Evolutionary conservation across 2,329 filamentous ascomycete species (phyloP), one percentile per base, ranked within the genome.

Genomic region (Aspergillus fumigatiaffinis): DNA sequence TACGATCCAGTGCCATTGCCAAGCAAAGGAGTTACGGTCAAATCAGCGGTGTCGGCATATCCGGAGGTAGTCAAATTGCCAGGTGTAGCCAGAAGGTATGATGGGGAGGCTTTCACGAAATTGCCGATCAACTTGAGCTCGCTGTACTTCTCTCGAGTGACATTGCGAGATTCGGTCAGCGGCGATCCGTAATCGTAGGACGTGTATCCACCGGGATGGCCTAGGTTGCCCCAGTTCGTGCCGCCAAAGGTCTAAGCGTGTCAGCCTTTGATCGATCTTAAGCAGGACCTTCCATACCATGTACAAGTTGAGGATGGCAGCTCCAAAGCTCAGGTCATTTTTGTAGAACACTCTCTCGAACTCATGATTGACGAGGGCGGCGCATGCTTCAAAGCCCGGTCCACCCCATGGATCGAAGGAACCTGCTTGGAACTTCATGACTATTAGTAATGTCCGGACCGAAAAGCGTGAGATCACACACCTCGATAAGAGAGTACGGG

Each of bases 181-280:
- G 80, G 77, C 4, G 85, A 79, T 4, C 83, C 82, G 63, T 86
- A 87, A 64, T 87, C 84, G 65, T 87, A 87, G 3, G 78, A 82
- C 0, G 82, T 86, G 59, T 87, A 87, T 2, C 81, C 85, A 10
- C 85, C 86, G 9, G 87, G 81, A 62, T 91, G 84, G 0, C 89
- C 88, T 4, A 91, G 72, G 60, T 91, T 92, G 0, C 90, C 90
- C 90, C 90, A 93, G 68, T 93, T 94, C 0, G 90, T 92, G 5
- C 90, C 90, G 14, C 90, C 90, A 62, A 82, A 90, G 0, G 82
- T 86, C 82, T 84, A 17, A 35, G 0, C 32, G 12, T 12, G 17
- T 56, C 12, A 61, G 38, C 42, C 12, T 5, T 38, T 32, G 1
- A 48, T 46, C 1, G 1, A 4, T 3, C 1, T 46, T 8, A 2